Conservation (phyloP, 257 asterid species). For the Nicotiana undulata region DNA sequence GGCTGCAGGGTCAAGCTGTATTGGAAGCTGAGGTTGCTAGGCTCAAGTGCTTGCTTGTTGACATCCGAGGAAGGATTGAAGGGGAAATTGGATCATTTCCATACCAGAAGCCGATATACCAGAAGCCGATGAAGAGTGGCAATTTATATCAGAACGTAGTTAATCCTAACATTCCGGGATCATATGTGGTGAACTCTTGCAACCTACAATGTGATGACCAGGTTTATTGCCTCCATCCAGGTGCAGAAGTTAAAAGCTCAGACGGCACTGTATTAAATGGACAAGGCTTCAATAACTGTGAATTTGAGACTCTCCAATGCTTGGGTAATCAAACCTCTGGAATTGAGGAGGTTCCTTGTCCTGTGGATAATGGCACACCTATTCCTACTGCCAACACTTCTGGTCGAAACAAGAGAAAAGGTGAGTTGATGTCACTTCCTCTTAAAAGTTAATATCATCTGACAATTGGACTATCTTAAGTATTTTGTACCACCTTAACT, state of each 20-base stretch:
- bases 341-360: constrained; percentile 13
- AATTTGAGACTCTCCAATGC: constrained; percentile 22
- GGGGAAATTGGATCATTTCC: constrained; percentile 98
- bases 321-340: constrained; percentile 16
- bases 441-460: background rate
- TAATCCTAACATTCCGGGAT: constrained; percentile 44
- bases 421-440: constrained; percentile 1
- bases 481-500: background rate
- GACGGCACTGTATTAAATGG: constrained; percentile 28
- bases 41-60: constrained; percentile 93
- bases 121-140: constrained; percentile 54
- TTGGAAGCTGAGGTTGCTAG: constrained; percentile 92
- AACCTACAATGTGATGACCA: constrained; percentile 67
- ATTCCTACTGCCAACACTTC: constrained; percentile 10
- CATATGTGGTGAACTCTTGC: constrained; percentile 73
- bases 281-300: constrained; percentile 31
- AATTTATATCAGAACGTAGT: constrained; percentile 34
- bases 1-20: constrained; percentile 76
- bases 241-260: constrained; percentile 37
- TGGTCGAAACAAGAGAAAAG: constrained; percentile 16
- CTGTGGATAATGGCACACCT: constrained; percentile 9
- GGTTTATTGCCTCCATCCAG: constrained; percentile 73
- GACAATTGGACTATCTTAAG: background rate
- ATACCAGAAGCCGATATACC: constrained; percentile 78
- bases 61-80: constrained; percentile 89